Evolutionary conservation across 2,329 filamentous ascomycete species (phyloP).

Genomic region (Endothia cerciana): DNA sequence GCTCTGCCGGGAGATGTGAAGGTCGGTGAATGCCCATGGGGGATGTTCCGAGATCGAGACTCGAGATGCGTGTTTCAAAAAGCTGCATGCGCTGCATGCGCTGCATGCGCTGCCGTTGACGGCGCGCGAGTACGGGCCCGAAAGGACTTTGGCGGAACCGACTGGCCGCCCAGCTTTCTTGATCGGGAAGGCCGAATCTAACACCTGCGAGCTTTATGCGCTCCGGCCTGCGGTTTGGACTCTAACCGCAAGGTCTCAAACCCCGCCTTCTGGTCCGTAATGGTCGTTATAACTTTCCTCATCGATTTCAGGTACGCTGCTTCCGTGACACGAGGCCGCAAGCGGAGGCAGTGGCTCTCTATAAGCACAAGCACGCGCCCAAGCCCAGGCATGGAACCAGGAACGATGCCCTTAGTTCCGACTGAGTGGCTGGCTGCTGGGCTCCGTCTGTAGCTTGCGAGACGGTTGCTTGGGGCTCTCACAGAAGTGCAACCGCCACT

Average conservation of each 20-base stretch:
- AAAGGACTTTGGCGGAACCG: not conserved
- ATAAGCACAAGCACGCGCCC: not conserved
- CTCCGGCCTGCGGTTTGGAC: not conserved
- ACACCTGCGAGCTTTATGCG: not conserved
- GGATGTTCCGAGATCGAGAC: not conserved
- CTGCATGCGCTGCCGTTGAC: not conserved
- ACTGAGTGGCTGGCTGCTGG: not conserved
- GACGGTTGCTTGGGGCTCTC: not conserved
- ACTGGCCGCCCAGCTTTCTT: not conserved
- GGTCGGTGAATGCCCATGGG: not conserved
- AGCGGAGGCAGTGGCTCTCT: not conserved
- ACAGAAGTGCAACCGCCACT: not conserved
- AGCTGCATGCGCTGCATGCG: not conserved
- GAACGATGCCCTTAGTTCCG: not conserved
- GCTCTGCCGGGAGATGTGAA: not conserved
- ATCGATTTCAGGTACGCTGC: not conserved
- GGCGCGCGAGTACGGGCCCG: not conserved
- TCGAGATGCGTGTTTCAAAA: slow-evolving; percentile 1
- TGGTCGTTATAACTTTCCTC: too few relatives aligned
- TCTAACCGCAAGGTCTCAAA: not conserved
- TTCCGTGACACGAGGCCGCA: not conserved
- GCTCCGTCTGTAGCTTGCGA: not conserved
- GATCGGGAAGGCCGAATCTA: not conserved
- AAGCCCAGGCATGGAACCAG: not conserved
- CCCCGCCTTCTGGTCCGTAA: not conserved